Conservation (phyloP, 208 protist species). For the Endotrypanum monterogeii region DNA sequence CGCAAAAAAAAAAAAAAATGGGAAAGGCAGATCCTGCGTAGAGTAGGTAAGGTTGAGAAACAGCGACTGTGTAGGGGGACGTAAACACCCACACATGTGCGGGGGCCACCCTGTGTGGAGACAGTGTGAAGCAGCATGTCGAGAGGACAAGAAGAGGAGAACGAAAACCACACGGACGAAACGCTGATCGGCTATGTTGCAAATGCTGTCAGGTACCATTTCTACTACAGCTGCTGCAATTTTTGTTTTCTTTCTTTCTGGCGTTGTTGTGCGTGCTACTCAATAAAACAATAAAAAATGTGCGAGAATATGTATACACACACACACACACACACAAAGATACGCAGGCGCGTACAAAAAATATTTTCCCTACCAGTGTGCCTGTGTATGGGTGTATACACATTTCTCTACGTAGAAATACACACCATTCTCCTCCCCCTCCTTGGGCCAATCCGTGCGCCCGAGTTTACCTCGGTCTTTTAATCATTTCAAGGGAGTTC, state of each 20-base stretch:
- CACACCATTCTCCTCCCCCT: neutral
- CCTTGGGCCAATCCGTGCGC: neutral
- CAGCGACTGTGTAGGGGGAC: neutral
- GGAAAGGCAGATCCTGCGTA: neutral
- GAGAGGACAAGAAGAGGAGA: neutral
- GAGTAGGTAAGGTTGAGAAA: neutral
- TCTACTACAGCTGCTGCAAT: neutral
- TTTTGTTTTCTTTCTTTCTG: neutral
- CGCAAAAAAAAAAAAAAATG: neutral
- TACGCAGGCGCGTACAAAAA: neutral
- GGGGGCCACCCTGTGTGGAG: too few relatives aligned
- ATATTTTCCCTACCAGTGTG: neutral
- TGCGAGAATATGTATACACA: neutral
- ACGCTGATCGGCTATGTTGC: too few relatives aligned
- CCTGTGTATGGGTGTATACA: neutral
- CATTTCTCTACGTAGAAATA: neutral
- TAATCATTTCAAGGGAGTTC: neutral
- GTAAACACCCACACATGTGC: neutral
- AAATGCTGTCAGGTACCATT: neutral
- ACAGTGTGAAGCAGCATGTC: too few relatives aligned
- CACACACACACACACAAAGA: constrained; percentile 2
- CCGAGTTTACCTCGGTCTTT: neutral
- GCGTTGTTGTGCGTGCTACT: constrained; percentile 6
- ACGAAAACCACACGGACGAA: neutral
- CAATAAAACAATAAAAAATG: neutral